Evolutionary conservation across 129 eudicot genomes (phyloP).

Genomic region (Lactuca saligna): DNA sequence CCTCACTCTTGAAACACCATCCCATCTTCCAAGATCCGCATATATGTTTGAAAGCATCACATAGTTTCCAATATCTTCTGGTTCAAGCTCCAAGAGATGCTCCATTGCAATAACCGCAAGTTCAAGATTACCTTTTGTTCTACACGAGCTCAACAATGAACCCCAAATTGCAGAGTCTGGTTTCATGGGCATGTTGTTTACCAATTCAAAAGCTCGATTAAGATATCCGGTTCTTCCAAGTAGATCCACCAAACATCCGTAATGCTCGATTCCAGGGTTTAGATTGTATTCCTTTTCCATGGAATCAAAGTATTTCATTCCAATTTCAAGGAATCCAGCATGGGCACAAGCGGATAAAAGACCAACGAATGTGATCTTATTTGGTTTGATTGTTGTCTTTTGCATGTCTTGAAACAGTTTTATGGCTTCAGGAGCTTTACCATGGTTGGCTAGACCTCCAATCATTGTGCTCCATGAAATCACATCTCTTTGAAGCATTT

Average conservation of each 20-base stretch:
- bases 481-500: slow-evolving; percentile 45
- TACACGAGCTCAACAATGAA: slow-evolving; percentile 57
- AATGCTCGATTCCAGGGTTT: slow-evolving; percentile 56
- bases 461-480: slow-evolving; percentile 68
- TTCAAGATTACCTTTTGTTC: slow-evolving; percentile 47
- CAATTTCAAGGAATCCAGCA: slow-evolving; percentile 50
- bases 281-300: slow-evolving; percentile 47
- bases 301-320: slow-evolving; percentile 48
- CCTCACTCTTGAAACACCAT: slow-evolving; percentile 55
- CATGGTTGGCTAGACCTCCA: slow-evolving; percentile 51
- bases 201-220: slow-evolving; percentile 44
- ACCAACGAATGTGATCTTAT: slow-evolving; percentile 61
- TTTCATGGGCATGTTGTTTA: slow-evolving; percentile 51
- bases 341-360: slow-evolving; percentile 70
- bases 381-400: slow-evolving; percentile 43
- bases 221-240: slow-evolving; percentile 55
- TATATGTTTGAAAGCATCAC: slow-evolving; percentile 58
- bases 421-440: slow-evolving; percentile 54
- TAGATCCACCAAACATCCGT: slow-evolving; percentile 61
- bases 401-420: slow-evolving; percentile 49
- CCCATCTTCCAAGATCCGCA: slow-evolving; percentile 64
- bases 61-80: slow-evolving; percentile 59
- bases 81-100: slow-evolving; percentile 55
- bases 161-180: slow-evolving; percentile 70
- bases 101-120: slow-evolving; percentile 55